phyloP scores from a whole-genome alignment of 805 yeast genomes.

The Kurtzmaniella cleridarum region DNA sequence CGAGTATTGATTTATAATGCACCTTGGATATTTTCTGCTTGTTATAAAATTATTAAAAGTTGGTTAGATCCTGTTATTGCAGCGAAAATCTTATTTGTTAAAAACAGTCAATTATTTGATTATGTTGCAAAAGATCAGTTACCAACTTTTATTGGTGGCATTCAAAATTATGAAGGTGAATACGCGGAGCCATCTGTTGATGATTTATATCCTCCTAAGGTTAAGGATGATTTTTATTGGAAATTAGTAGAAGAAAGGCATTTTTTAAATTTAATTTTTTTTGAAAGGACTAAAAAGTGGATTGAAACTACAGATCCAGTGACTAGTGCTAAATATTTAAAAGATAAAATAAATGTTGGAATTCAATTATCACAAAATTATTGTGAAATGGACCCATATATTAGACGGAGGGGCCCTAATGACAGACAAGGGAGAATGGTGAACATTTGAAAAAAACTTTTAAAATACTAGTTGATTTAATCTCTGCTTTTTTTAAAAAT shows the following conservation, averaged over 20 bases:
- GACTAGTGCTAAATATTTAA: conserved; percentile 40
- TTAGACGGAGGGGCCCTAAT: conserved; percentile 67
- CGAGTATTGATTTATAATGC: conserved; percentile 81
- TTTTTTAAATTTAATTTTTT: conserved; percentile 44
- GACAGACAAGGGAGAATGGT: conserved; percentile 58
- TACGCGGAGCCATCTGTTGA: conserved; percentile 57
- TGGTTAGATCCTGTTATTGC: conserved; percentile 95
- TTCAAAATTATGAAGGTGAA: conserved; percentile 45
- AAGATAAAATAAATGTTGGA: conserved; percentile 51
- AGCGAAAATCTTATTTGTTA: conserved; percentile 74
- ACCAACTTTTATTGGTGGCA: conserved; percentile 67
- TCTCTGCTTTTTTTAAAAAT: no score
- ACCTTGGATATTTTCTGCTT: conserved; percentile 91
- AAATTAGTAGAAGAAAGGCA: conserved; percentile 44
- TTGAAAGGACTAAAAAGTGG: conserved; percentile 69
- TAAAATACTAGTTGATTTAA: no score
- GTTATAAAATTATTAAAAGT: conserved; percentile 82
- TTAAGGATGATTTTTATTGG: conserved; percentile 33
- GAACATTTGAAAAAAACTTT: no score
- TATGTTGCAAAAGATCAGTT: conserved; percentile 51
- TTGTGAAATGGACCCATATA: conserved; percentile 65
- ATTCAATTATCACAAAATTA: conserved; percentile 54
- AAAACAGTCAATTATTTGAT: conserved; percentile 47
- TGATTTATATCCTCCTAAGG: conserved; percentile 30
- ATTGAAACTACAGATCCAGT: conserved; percentile 49